Percentiles rank a stretch among this genome's conserved stretches.
phyloP scores from a whole-genome alignment of 805 yeast genomes.

The Lipomyces oligophaga region DNA sequence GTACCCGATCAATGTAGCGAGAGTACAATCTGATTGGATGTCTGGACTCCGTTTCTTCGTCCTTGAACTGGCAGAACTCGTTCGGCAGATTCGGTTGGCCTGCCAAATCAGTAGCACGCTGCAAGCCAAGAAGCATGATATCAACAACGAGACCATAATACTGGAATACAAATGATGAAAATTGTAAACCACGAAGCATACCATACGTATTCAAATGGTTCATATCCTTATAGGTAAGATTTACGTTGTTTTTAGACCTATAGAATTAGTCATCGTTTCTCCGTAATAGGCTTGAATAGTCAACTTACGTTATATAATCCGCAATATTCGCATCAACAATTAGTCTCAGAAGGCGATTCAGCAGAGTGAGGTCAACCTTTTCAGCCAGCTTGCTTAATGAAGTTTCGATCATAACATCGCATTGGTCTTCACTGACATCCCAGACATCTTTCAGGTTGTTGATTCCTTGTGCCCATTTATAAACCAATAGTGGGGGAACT shows the following conservation, averaged over 20 bases:
- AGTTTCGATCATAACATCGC: conserved; percentile 81
- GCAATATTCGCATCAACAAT: conserved; percentile 88
- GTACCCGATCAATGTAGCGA: conserved; percentile 78
- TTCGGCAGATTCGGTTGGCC: conserved; percentile 67
- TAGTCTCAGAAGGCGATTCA: conserved; percentile 75
- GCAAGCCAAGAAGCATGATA: conserved; percentile 74
- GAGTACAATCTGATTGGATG: conserved; percentile 79
- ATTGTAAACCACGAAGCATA: conserved; percentile 80
- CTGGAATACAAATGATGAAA: conserved; percentile 84
- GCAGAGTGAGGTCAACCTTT: conserved; percentile 79
- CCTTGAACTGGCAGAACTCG: conserved; percentile 69
- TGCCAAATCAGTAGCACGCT: conserved; percentile 82
- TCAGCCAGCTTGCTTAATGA: conserved; percentile 67
- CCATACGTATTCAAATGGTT: conserved; percentile 88
- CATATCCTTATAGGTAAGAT: conserved; percentile 88
- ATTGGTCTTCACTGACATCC: conserved; percentile 70
- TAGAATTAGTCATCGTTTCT: conserved; percentile 29
- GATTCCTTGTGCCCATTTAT: conserved; percentile 91
- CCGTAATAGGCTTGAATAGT: no score
- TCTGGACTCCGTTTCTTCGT: conserved; percentile 52
- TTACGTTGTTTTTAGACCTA: conserved; percentile 79
- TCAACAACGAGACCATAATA: conserved; percentile 86
- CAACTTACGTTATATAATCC: conserved; percentile 63
- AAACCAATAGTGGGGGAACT: conserved; percentile 84
- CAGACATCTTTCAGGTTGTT: conserved; percentile 76